A percentile compares a stretch with the other conserved stretches of the same genome.
Evolutionary conservation across 75 land plant species (phyloP).

Genomic region (Cupressus sempervirens): DNA sequence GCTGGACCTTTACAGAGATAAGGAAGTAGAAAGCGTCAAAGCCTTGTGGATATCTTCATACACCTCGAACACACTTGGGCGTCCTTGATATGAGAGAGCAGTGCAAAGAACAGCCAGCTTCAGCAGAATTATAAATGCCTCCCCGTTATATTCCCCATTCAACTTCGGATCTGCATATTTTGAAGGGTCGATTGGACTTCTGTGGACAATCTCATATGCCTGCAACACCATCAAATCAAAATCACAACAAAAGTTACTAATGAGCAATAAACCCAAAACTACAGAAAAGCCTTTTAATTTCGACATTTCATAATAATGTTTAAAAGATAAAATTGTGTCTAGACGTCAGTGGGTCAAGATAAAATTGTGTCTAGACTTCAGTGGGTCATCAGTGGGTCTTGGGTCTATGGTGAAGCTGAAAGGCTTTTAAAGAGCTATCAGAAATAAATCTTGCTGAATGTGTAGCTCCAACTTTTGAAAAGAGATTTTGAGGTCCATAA

Average conservation of each 20-base stretch:
- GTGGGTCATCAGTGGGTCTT: too few relatives aligned
- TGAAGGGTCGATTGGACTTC: not conserved
- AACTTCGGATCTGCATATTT: not conserved
- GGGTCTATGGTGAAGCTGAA: too few relatives aligned
- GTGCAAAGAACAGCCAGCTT: not conserved
- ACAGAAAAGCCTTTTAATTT: too few relatives aligned
- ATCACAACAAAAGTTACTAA: not conserved
- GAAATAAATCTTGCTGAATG: too few relatives aligned
- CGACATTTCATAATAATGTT: too few relatives aligned
- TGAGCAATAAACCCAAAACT: not conserved
- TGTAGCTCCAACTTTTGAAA: too few relatives aligned
- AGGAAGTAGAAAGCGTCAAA: not conserved
- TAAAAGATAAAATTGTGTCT: too few relatives aligned
- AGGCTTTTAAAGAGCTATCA: too few relatives aligned
- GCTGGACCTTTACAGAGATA: too few relatives aligned
- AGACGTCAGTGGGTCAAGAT: too few relatives aligned
- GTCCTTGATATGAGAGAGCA: not conserved
- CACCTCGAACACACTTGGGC: not conserved
- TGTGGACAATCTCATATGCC: not conserved
- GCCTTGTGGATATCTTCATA: not conserved
- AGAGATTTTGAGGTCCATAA: too few relatives aligned
- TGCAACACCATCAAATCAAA: not conserved
- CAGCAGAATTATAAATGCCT: not conserved
- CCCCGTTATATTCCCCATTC: not conserved
- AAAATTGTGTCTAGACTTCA: too few relatives aligned